These are phyloP conservation scores for Sphagnum tenellum DNA, from an alignment of 225 moss, liverwort and hornwort species.

Conservation along the genomic window DNA sequence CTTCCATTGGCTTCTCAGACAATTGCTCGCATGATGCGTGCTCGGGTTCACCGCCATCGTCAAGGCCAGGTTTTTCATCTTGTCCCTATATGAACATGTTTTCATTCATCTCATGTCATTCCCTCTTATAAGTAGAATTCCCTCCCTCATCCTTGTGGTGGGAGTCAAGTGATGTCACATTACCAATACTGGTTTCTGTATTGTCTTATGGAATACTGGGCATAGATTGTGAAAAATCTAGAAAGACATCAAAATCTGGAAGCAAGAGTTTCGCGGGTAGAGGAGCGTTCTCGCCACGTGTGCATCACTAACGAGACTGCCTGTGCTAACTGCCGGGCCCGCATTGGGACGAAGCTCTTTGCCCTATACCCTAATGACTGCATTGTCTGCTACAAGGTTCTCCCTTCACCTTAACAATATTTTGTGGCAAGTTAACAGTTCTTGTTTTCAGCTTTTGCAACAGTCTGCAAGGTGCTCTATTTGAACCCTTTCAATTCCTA, in stretches of 20 bases:
- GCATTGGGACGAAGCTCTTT: slow-evolving; percentile 95
- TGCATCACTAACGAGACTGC: slow-evolving; percentile 70
- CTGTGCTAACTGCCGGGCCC: slow-evolving; percentile 83
- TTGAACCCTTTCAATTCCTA: background rate
- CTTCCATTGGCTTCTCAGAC: slow-evolving; percentile 82
- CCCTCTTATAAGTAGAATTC: no score
- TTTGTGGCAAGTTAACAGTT: background rate
- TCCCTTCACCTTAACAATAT: background rate
- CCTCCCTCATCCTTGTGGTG: no score
- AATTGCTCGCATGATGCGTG: slow-evolving; percentile 83
- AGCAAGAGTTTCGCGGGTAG: slow-evolving; percentile 81
- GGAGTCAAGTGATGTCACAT: background rate
- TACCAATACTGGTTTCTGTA: slow-evolving; percentile 3
- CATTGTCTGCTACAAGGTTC: slow-evolving; percentile 88
- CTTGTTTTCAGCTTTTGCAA: background rate
- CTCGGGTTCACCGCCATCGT: slow-evolving; percentile 88
- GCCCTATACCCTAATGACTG: slow-evolving; percentile 80
- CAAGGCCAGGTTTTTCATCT: slow-evolving; percentile 67
- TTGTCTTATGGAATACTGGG: slow-evolving; percentile 1
- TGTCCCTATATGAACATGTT: background rate
- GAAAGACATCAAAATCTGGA: slow-evolving; percentile 79
- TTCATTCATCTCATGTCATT: no score
- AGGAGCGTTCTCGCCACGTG: slow-evolving; percentile 86
- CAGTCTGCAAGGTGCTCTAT: background rate
- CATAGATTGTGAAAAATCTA: slow-evolving; percentile 81